Conservation (phyloP, 305 asterid genomes). For the Fraxinus sp. region DNA sequence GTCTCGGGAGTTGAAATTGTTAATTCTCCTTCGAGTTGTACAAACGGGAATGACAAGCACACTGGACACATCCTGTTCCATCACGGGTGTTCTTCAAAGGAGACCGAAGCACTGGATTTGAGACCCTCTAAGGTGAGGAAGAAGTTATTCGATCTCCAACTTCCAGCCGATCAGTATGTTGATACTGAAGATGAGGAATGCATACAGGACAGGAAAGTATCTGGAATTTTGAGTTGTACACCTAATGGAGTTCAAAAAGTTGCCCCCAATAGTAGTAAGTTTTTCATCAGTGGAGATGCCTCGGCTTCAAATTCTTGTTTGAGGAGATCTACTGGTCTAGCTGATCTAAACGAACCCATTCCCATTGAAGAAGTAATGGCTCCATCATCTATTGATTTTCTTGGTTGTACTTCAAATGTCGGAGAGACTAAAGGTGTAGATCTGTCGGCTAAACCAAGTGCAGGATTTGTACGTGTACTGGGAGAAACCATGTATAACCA, state of each 20-base stretch:
- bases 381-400: constrained; percentile 49
- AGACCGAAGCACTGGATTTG: constrained; percentile 47
- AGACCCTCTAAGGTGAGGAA: constrained; percentile 80
- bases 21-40: constrained; percentile 68
- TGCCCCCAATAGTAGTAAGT: constrained; percentile 21
- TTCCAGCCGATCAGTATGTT: constrained; percentile 72
- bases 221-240: constrained; percentile 30
- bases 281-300: constrained; percentile 33
- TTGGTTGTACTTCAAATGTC: constrained; percentile 37
- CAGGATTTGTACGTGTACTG: constrained; percentile 38
- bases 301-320: constrained; percentile 42
- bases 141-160: constrained; percentile 78
- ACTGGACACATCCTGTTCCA: constrained; percentile 41
- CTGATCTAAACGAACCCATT: constrained; percentile 82
- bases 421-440: constrained; percentile 41
- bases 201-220: constrained; percentile 28
- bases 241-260: constrained; percentile 25
- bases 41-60: constrained; percentile 45
- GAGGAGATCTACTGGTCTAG: constrained; percentile 47
- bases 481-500: constrained; percentile 33
- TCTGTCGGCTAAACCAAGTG: constrained; percentile 37
- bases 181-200: constrained; percentile 60
- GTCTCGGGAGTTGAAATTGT: constrained; percentile 27
- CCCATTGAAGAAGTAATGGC: constrained; percentile 48
- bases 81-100: constrained; percentile 47